Base-by-base conservation (phyloP, 2,329 filamentous ascomycete genomes). In the Thelonectria rubi region DNA sequence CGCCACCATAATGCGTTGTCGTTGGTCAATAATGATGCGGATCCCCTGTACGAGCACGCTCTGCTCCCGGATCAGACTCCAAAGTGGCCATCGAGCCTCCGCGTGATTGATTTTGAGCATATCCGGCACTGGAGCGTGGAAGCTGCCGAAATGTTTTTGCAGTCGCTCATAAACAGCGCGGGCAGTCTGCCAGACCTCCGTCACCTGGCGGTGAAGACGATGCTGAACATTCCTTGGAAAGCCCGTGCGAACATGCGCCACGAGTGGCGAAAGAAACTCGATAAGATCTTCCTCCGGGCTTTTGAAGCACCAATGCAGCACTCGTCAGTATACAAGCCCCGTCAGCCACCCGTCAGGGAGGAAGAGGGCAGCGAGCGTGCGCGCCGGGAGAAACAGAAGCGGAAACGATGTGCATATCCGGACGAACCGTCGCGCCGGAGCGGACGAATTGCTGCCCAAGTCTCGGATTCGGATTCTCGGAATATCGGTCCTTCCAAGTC, bases 151-250 rank as follows among this genome's bases (percentile, higher is more conserved):
- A 88, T 87, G 59, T 92, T 97, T 69, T 91, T 97, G 68, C 84
- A 86, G 42, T 95, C 92, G 15, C 81, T 98, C 2, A 84, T 94
- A 20, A 84, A 93, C 60, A 87, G 86, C 51, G 92, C 93, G 0
- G 79, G 83, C 1, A 77, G 84, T 3, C 75, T 98, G 20, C 86
- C 83, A 0, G 79, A 87, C 60, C 83, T 98, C 21, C 88, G 93
- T 9, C 82, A 84, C 45, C 79, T 97, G 11, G 83, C 86, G 1
- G 85, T 97, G 66, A 91, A 90, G 70, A 89, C 90, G 1, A 94
- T 93, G 75, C 81, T 97, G 49, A 88, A 94, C 71, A 85, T 88
- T 47, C 88, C 91, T 11, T 97, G 93, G 92, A 89, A 93, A 63
- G 87, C 93, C 72, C 87, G 94, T 43, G 91, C 91, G 17, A 84